Base-by-base conservation (phyloP, 495 filamentous ascomycete genomes). In the Penicillium silybi region DNA sequence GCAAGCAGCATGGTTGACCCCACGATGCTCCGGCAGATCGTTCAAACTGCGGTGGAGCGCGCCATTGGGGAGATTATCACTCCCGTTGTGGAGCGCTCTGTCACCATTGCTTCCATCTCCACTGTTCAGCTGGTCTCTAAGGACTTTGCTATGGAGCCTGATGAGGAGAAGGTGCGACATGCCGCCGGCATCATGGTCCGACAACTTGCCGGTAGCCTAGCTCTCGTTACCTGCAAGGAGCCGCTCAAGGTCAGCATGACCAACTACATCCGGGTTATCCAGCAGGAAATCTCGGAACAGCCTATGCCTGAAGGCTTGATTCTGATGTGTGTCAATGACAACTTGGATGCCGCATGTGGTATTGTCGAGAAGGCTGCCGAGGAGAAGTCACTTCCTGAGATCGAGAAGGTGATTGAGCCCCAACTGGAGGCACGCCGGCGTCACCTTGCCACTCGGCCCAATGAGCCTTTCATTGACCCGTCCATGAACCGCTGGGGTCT, bases 271-370 rank as follows among this genome's bases (percentile, higher is more conserved):
- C 87, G 95, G n/a, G 77, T 92, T 62, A 85, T 89, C 9, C 72
- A 79, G 51, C 71, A 79, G 32, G 79, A 81, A n/a, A 71, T 80
- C 26, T 79, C 77, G 0, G 89, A 95, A 26, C 85, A 88, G 59
- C 84, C 84, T 22, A 86, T 88, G 53, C 88, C 91, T 2, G 95
- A 99, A 64, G 91, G 91, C 17, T 71, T 83, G 44, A 92, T 97
- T 48, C 78, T 96, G 52, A 95, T 97, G 87, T 97, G 95, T 65
- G 92, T 97, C 53, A 97, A 97, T 63, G 93, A 96, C 49, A 99
- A 99, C 67, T 77, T 97, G 25, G 93, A 99, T 56, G 80, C 87
- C 43, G 90, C 93, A 39, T 97, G 93, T 62, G 85, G 80, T 45
- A 85, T 95, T 52, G 90, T 99, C 23, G 93, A 97, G 67, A 88